Percentiles rank a stretch among this genome's conserved stretches.
These are phyloP conservation scores for Venturia pyrina DNA, from an alignment of 2,329 filamentous ascomycete species.

Conservation along the genomic window DNA sequence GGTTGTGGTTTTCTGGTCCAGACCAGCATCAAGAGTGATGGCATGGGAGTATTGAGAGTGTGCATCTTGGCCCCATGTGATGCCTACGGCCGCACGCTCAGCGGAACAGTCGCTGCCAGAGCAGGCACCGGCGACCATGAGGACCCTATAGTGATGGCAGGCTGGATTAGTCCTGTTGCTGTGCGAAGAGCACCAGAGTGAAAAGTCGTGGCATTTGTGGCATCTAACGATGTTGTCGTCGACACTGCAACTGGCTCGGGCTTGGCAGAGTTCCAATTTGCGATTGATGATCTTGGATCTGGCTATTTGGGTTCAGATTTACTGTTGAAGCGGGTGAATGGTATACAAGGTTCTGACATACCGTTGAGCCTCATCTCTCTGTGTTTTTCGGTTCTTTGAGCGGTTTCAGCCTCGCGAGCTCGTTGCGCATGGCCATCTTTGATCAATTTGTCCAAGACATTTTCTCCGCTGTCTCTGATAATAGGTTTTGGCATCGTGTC, in stretches of 20 bases:
- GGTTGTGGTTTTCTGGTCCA: neutral
- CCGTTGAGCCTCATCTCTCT: neutral
- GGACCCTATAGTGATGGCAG: neutral
- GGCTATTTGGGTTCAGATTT: neutral
- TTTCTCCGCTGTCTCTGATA: neutral
- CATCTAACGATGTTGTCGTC: neutral
- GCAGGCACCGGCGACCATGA: neutral
- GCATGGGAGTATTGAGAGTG: neutral
- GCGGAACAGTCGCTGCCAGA: neutral
- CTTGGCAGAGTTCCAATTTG: neutral
- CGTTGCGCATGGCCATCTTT: neutral
- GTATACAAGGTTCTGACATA: neutral
- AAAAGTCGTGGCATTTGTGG: neutral
- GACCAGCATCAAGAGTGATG: neutral
- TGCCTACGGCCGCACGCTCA: neutral
- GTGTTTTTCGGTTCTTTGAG: neutral
- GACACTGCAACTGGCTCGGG: neutral
- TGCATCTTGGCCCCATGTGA: neutral
- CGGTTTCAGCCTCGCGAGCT: neutral
- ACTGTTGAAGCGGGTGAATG: neutral
- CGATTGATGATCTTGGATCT: neutral
- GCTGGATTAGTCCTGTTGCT: neutral
- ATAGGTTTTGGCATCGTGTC: neutral
- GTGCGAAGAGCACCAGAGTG: neutral
- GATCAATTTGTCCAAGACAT: neutral